Evolutionary conservation across 495 filamentous ascomycete genomes (phyloP), one percentile per base, ranked within the genome.

Genomic region (Hyaloscypha finlandica): DNA sequence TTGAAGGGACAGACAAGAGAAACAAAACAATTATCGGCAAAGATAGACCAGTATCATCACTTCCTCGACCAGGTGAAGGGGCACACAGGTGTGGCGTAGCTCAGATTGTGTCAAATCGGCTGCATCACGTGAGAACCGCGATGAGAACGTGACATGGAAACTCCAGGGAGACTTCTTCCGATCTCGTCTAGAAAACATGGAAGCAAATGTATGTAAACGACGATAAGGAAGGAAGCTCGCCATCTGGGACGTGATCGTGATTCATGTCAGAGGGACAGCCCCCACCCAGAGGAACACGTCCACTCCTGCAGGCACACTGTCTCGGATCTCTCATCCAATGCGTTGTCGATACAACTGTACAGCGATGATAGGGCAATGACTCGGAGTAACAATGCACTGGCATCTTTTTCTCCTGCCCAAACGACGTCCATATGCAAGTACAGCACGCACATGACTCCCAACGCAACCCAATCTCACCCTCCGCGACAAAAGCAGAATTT

Each of bases 321-420:
- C 42, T 48, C 42, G 3, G 42, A 48, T 12, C 42, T 48, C 16
- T 48, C 16, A 3, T 48, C 42, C 42, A 48, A 56, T 66, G 64
- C 53, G 64, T 59, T 66, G 55, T 59, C 56, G 61, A 16, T 53
- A 66, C 64, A 61, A 66, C 64, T 66, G 64, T 66, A 53, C 51
- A 14, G 14, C 42, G 22, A 35, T 66, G 64, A 60, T 61, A 66
- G 64, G 64, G 22, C 45, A 33, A 25, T 12, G 29, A 25, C 16
- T 54, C 64, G 56, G 64, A 61, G 39, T 39, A 66, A 60, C 51
- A 66, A 66, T 66, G 64, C 59, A 61, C 56, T 66, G 64, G 22
- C 64, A 54, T 60, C 22, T n/a, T 8, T 6, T 52, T 33, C 25
- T 12, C 22, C 37, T 48, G 35, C n/a, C 39, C 20, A 32, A 45